Base-by-base conservation (phyloP, 2,329 filamentous ascomycete genomes). In the Dothideomycetes sp. region DNA sequence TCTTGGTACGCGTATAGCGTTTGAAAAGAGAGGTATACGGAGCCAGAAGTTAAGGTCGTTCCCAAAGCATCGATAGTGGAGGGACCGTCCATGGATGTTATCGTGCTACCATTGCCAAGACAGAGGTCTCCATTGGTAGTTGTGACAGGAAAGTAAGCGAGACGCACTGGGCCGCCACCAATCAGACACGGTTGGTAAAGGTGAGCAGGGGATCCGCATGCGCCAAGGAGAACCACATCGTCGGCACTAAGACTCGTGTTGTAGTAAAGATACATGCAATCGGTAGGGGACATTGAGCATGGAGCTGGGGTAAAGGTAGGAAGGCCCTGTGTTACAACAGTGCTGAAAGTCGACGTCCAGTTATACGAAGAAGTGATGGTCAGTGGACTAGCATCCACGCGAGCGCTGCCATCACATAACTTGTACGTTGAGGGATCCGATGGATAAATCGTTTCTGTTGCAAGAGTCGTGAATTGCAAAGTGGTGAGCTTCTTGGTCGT, bases 131-230 rank as follows among this genome's bases (percentile, higher is more conserved):
- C 34, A 5, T 29, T 32, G 9, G 34, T 36, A 12, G 29, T 45
- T n/a, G 43, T 31, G 24, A 49, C 45, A 9, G 51, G 51, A 34
- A 50, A 52, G 41, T 52, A 52, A 16, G 50, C 40, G 9, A 53
- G 44, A 12, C 45, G 36, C 3, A 51, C 44, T 8, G 49, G 51
- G 7, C 51, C 51, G 12, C 51, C 50, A 31, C 40, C 41, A 8
- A 52, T 42, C 3, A 51, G 43, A 38, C 49, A 53, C 32, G 46
- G 41, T 16, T 46, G 16, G 4, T 37, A 29, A 3, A 37, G 18
- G 33, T 39, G 43, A 9, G 44, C 37, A 3, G 49, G 45, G 11
- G 31, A 35, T 2, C 47, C 47, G 31, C 49, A 52, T 14, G 44
- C 42, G 2, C 19, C 27, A 19, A 38, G 22, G 0, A 47, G 33